Evolutionary conservation across 176 grass and related monocot genomes (phyloP).

Genomic region (Oryza punctata): DNA sequence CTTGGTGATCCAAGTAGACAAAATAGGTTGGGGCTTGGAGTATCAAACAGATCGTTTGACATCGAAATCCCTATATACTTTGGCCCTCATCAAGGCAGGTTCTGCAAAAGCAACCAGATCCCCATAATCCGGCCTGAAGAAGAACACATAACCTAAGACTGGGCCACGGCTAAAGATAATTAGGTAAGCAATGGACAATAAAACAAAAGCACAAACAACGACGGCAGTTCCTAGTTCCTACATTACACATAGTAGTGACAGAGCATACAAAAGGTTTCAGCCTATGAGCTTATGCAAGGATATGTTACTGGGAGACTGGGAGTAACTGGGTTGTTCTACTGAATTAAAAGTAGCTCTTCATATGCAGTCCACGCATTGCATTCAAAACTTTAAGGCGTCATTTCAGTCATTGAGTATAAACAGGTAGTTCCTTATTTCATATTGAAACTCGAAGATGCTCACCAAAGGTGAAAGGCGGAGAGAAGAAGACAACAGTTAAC

Average conservation of each 20-base stretch:
- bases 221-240: neutral
- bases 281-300: neutral
- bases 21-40: neutral
- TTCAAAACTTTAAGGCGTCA: slow-evolving; percentile 50
- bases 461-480: neutral
- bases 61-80: neutral
- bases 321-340: neutral
- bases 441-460: slow-evolving; percentile 26
- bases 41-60: neutral
- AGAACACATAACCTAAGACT: no score
- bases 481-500: slow-evolving; percentile 34
- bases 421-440: slow-evolving; percentile 48
- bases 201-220: neutral
- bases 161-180: no score
- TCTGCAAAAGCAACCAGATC: neutral
- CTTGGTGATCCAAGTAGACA: neutral
- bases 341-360: neutral
- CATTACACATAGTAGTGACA: neutral
- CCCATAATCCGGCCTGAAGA: neutral
- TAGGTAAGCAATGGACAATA: no score
- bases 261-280: neutral
- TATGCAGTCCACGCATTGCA: slow-evolving; percentile 11
- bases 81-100: neutral
- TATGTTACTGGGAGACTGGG: neutral
- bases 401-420: slow-evolving; percentile 36